Conservation (phyloP, 495 filamentous ascomycete species). For the Lasiosphaeris hirsuta region DNA sequence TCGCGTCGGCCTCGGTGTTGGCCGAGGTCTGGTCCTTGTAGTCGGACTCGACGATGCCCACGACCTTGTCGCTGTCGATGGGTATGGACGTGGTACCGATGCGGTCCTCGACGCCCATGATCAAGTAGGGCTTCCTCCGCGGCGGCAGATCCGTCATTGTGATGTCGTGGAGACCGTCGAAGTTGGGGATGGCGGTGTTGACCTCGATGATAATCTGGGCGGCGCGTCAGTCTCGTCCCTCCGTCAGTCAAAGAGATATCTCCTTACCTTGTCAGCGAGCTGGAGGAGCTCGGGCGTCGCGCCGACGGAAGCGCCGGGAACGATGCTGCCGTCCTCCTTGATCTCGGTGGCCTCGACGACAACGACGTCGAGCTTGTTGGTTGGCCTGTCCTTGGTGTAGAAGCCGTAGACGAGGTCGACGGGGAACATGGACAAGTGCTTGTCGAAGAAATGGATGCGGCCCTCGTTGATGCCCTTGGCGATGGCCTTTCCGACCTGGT, state of each 20-base stretch:
- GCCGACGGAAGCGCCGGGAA: constrained; percentile 83
- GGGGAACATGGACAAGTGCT: constrained; percentile 92
- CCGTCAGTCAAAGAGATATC: background rate
- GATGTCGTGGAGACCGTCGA: constrained; percentile 90
- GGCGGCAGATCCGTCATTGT: constrained; percentile 82
- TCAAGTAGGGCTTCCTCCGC: constrained; percentile 76
- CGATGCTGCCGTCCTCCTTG: constrained; percentile 88
- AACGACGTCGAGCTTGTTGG: constrained; percentile 73
- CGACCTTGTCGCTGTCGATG: constrained; percentile 83
- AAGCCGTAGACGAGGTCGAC: constrained; percentile 82
- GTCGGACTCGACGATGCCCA: constrained; percentile 80
- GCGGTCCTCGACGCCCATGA: constrained; percentile 74
- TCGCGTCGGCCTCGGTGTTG: constrained; percentile 73
- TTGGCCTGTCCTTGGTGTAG: constrained; percentile 73
- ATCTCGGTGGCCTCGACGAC: constrained; percentile 87
- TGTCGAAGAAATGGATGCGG: constrained; percentile 88
- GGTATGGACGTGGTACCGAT: constrained; percentile 83
- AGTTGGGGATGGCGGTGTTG: constrained; percentile 80
- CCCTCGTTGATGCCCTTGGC: constrained; percentile 88
- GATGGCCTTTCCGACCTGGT: constrained; percentile 91
- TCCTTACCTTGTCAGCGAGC: constrained; percentile 72
- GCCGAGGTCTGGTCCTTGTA: constrained; percentile 78
- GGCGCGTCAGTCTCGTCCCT: constrained; percentile 5
- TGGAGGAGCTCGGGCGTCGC: constrained; percentile 84
- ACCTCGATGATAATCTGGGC: constrained; percentile 80